These are phyloP conservation scores for Cephaloascus albidus DNA, from an alignment of 805 yeast genomes.

Conservation along the genomic window DNA sequence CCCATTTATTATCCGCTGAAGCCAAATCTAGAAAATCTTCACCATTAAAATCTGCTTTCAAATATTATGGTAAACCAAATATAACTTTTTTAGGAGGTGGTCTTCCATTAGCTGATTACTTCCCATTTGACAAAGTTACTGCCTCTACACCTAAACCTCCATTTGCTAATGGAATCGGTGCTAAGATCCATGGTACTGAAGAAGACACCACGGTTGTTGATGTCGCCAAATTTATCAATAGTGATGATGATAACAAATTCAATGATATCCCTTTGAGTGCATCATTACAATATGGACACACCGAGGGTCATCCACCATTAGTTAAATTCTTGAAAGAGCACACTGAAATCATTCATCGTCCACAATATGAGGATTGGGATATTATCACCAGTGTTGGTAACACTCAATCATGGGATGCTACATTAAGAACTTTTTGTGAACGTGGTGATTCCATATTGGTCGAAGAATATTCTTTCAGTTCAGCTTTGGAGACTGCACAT, in stretches of 20 bases:
- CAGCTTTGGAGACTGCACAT: slow-evolving; percentile 74
- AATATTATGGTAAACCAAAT: slow-evolving; percentile 62
- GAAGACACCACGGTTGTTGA: slow-evolving; percentile 30
- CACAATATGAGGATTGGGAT: slow-evolving; percentile 58
- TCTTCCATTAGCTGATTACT: slow-evolving; percentile 80
- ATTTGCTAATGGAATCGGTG: slow-evolving; percentile 68
- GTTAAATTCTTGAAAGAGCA: slow-evolving; percentile 66
- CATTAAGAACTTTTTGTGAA: slow-evolving; percentile 65
- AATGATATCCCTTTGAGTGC: slow-evolving; percentile 65
- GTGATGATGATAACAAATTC: not conserved
- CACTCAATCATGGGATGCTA: slow-evolving; percentile 85
- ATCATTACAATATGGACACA: slow-evolving; percentile 87
- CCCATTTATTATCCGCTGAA: slow-evolving; percentile 70
- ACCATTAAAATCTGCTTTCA: slow-evolving; percentile 77
- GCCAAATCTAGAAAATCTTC: slow-evolving; percentile 70
- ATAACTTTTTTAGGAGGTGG: slow-evolving; percentile 94
- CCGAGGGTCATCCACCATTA: slow-evolving; percentile 74
- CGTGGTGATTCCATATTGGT: slow-evolving; percentile 78
- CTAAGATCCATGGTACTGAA: slow-evolving; percentile 34
- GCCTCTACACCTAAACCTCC: slow-evolving; percentile 76
- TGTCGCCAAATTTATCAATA: slow-evolving; percentile 25
- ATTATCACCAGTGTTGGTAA: slow-evolving; percentile 68
- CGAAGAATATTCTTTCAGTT: slow-evolving; percentile 77
- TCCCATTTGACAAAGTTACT: slow-evolving; percentile 77
- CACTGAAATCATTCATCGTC: slow-evolving; percentile 42